These are phyloP conservation scores for Entrophospora sp. DNA, from an alignment of 192 early-diverging fungal species.

Conservation along the genomic window DNA sequence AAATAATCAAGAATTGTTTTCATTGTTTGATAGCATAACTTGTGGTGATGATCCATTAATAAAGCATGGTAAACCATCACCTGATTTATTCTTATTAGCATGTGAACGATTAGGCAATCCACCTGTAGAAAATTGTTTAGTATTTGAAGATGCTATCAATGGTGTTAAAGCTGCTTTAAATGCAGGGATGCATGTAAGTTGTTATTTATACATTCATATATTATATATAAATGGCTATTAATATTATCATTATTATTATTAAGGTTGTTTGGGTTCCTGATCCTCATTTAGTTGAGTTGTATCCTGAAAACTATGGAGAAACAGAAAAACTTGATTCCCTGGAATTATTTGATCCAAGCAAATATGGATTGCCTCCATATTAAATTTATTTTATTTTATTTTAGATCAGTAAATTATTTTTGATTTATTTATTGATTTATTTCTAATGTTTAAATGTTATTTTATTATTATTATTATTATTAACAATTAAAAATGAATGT, in stretches of 20 bases:
- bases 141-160: conserved; percentile 87
- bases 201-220: neutral
- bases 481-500: no score
- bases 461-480: no score
- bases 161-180: conserved; percentile 76
- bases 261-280: conserved; percentile 81
- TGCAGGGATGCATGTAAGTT: conserved; percentile 65
- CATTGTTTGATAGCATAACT: conserved; percentile 70
- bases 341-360: conserved; percentile 58
- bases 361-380: conserved; percentile 52
- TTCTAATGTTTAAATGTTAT: no score
- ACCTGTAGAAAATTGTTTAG: conserved; percentile 55
- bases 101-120: conserved; percentile 34
- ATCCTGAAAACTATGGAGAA: conserved; percentile 38
- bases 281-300: conserved; percentile 37
- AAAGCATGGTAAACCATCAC: conserved; percentile 75
- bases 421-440: no score
- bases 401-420: no score
- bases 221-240: no score
- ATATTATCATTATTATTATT: neutral
- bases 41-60: conserved; percentile 85
- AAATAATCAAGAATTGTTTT: conserved; percentile 63
- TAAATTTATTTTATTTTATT: neutral
- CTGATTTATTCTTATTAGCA: conserved; percentile 75
- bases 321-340: conserved; percentile 50